phyloP scores from a whole-genome alignment of 2,329 filamentous ascomycete genomes.

The Hypomyces perniciosus region DNA sequence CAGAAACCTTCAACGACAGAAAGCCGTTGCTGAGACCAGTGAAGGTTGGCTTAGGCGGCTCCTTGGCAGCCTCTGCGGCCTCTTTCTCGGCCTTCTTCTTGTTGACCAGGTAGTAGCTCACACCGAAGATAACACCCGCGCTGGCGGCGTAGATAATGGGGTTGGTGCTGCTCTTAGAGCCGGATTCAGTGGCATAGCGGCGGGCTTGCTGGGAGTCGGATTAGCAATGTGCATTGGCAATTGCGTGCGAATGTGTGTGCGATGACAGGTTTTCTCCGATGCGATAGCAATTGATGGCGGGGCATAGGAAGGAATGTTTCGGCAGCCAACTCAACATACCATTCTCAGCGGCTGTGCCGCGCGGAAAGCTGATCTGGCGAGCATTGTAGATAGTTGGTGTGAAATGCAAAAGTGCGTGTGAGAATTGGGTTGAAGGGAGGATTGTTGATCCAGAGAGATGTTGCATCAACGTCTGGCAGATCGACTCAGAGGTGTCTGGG shows the following conservation, averaged over 20 bases:
- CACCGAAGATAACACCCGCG: constrained; percentile 48
- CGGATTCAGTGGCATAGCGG: constrained; percentile 62
- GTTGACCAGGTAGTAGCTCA: constrained; percentile 51
- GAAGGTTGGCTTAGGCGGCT: constrained; percentile 50
- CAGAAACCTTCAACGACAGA: constrained; percentile 71
- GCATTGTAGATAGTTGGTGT: constrained; percentile 45
- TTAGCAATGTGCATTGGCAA: constrained; percentile 2
- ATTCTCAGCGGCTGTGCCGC: constrained; percentile 59
- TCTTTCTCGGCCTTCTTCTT: constrained; percentile 54
- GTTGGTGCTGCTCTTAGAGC: constrained; percentile 48
- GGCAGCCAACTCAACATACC: constrained; percentile 39
- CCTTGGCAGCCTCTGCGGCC: constrained; percentile 35
- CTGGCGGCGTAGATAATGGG: constrained; percentile 57
- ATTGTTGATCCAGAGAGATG: neutral
- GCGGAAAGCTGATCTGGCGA: constrained; percentile 59
- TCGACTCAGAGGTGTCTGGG: constrained; percentile 1
- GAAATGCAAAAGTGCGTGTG: neutral
- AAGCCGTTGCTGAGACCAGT: constrained; percentile 88
- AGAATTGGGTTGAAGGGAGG: neutral
- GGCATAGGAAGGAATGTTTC: neutral
- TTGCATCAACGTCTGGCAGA: neutral
- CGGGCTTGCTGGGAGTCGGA: constrained; percentile 34
- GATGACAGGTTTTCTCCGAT: too few species aligned
- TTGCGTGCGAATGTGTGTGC: neutral
- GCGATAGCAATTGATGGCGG: neutral